phyloP scores from a whole-genome alignment of 176 grass and related monocot genomes.

The Areca catechu region DNA sequence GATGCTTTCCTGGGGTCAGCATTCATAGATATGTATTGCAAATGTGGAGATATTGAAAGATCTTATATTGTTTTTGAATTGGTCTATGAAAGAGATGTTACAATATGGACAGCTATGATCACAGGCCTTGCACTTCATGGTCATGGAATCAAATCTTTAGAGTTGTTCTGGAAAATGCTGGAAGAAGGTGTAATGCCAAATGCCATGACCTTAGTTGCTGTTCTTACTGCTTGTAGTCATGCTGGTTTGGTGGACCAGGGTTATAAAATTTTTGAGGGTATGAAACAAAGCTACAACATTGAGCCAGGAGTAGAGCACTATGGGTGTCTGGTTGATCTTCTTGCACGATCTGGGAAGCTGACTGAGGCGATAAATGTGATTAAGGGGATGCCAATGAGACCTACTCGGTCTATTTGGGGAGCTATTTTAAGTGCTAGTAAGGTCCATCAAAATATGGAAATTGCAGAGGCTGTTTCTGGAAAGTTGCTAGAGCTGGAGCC shows the following conservation, averaged over 20 bases:
- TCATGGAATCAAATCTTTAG: constrained; percentile 18
- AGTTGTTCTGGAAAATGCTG: constrained; percentile 13
- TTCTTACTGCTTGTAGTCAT: constrained; percentile 50
- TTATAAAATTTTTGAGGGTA: constrained; percentile 28
- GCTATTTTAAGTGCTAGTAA: constrained; percentile 47
- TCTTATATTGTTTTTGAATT: constrained; percentile 28
- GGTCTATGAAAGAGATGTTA: constrained; percentile 34
- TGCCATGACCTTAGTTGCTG: constrained; percentile 39
- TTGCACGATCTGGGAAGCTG: constrained; percentile 40
- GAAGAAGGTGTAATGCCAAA: constrained; percentile 19
- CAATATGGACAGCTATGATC: constrained; percentile 49
- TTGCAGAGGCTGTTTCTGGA: constrained; percentile 41
- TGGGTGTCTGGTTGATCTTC: constrained; percentile 46
- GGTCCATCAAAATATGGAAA: constrained; percentile 29
- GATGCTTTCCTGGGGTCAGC: constrained; percentile 46
- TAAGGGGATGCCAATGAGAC: constrained; percentile 42
- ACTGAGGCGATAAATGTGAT: constrained; percentile 34
- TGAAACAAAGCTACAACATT: constrained; percentile 35
- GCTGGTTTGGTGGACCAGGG: constrained; percentile 37
- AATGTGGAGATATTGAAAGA: constrained; percentile 35
- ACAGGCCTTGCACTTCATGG: constrained; percentile 45
- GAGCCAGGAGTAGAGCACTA: constrained; percentile 47
- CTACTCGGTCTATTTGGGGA: constrained; percentile 48
- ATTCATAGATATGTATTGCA: constrained; percentile 45
- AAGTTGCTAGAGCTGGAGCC: constrained; percentile 41